phyloP scores from a whole-genome alignment of 805 yeast species.

The Monosporozyma yasuniensis region DNA sequence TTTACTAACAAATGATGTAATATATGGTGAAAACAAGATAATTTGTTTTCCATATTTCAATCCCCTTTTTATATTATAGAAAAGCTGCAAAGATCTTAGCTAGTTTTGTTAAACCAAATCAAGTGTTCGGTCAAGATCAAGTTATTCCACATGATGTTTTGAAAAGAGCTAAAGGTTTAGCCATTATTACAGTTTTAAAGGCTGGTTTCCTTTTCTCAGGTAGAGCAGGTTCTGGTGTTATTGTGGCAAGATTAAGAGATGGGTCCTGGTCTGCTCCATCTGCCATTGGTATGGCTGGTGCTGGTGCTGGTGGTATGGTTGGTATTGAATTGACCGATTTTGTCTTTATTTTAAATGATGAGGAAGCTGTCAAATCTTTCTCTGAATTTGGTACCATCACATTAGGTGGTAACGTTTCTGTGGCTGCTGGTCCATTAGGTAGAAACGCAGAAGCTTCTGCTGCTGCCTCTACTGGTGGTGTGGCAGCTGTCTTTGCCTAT shows the following conservation, averaged over 20 bases:
- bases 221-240: slow-evolving; percentile 94
- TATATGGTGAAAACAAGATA: no score
- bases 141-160: slow-evolving; percentile 85
- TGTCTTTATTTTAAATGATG: slow-evolving; percentile 80
- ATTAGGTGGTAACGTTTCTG: slow-evolving; percentile 87
- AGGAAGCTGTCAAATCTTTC: slow-evolving; percentile 85
- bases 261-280: slow-evolving; percentile 98
- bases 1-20: no score
- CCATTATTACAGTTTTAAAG: slow-evolving; percentile 84
- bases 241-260: slow-evolving; percentile 88
- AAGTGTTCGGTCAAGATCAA: slow-evolving; percentile 76
- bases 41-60: no score
- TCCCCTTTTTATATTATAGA: slow-evolving; percentile 31
- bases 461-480: slow-evolving; percentile 76
- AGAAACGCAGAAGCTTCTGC: slow-evolving; percentile 98
- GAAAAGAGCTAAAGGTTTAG: slow-evolving; percentile 86
- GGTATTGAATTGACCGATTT: slow-evolving; percentile 96
- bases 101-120: slow-evolving; percentile 90
- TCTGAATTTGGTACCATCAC: slow-evolving; percentile 92
- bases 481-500: slow-evolving; percentile 86
- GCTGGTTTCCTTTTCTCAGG: slow-evolving; percentile 96
- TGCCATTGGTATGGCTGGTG: slow-evolving; percentile 93
- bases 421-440: slow-evolving; percentile 97
- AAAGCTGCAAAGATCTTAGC: slow-evolving; percentile 90
- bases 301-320: slow-evolving; percentile 97